Percentiles rank a stretch among this genome's conserved stretches.
Conservation (phyloP, 1,139 yeast species). For the Hansenula lynferdii region DNA sequence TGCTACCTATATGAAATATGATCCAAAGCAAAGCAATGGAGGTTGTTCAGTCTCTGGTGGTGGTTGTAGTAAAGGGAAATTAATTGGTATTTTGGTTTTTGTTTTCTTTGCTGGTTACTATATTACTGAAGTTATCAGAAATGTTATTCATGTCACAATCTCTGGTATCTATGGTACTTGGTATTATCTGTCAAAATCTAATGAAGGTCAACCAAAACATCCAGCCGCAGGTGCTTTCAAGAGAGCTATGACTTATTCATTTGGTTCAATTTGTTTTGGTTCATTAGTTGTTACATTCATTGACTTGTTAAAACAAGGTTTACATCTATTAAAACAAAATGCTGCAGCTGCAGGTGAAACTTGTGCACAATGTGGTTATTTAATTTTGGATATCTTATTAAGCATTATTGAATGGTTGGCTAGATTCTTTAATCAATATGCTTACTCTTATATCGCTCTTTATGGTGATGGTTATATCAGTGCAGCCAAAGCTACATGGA, state of each 20-base stretch:
- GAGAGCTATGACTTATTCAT: conserved; percentile 79
- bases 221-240: conserved; percentile 82
- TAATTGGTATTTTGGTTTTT: conserved; percentile 61
- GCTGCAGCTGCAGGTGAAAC: conserved; percentile 51
- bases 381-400: conserved; percentile 55
- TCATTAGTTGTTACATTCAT: conserved; percentile 75
- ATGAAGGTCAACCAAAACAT: conserved; percentile 74
- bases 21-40: conserved; percentile 39
- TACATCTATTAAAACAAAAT: conserved; percentile 44
- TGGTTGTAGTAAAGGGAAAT: conserved; percentile 57
- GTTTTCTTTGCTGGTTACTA: conserved; percentile 84
- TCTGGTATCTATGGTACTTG: conserved; percentile 89
- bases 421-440: conserved; percentile 85
- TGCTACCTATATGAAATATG: conserved; percentile 73
- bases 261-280: conserved; percentile 90
- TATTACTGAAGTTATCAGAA: conserved; percentile 79
- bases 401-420: conserved; percentile 74
- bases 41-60: conserved; percentile 57
- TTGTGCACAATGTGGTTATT: conserved; percentile 49
- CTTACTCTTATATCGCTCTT: conserved; percentile 81
- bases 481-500: conserved; percentile 82
- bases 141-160: conserved; percentile 79
- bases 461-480: conserved; percentile 76
- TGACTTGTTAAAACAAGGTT: conserved; percentile 54
- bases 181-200: conserved; percentile 76